A percentile compares a stretch with the other conserved stretches of the same genome.
Evolutionary conservation across 2,329 filamentous ascomycete genomes (phyloP).

Genomic region (Lachnellula occidentalis): DNA sequence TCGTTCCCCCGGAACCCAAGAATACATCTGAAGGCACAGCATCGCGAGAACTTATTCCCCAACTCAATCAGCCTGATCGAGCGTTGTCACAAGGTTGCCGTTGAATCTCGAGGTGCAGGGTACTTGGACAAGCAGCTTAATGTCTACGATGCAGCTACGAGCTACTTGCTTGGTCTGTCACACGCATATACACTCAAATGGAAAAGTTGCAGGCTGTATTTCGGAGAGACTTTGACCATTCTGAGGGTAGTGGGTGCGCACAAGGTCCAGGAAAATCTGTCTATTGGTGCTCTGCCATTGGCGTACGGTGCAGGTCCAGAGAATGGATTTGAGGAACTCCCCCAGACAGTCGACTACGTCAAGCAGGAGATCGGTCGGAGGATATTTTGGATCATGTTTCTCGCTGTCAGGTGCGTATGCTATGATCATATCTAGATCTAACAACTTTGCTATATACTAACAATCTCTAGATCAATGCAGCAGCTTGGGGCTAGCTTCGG

Average conservation of each 20-base stretch:
- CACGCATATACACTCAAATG: conserved; percentile 64
- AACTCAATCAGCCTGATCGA: conserved; percentile 65
- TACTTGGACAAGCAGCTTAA: conserved; percentile 51
- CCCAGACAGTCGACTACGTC: conserved; percentile 52
- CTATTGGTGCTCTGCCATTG: conserved; percentile 18
- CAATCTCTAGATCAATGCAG: conserved; percentile 56
- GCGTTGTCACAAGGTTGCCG: conserved; percentile 63
- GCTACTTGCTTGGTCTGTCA: conserved; percentile 67
- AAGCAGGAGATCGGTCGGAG: conserved; percentile 69
- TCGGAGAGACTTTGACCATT: conserved; percentile 67
- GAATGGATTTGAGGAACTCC: conserved; percentile 5
- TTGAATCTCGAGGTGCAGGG: conserved; percentile 57
- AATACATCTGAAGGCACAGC: conserved; percentile 62
- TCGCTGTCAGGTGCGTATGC: conserved; percentile 54
- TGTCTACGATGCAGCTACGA: conserved; percentile 62
- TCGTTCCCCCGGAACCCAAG: conserved; percentile 70
- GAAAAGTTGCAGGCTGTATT: conserved; percentile 62
- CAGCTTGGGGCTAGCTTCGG: conserved; percentile 69
- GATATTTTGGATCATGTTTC: conserved; percentile 80
- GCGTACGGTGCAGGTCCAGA: conserved; percentile 19
- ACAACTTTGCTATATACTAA: conserved; percentile 16
- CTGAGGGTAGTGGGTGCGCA: conserved; percentile 62
- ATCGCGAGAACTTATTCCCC: conserved; percentile 59
- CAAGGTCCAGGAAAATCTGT: conserved; percentile 40
- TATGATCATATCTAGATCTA: conserved; percentile 22